phyloP scores from a whole-genome alignment of 192 early-diverging fungal species.

The Coemansia sp. region DNA sequence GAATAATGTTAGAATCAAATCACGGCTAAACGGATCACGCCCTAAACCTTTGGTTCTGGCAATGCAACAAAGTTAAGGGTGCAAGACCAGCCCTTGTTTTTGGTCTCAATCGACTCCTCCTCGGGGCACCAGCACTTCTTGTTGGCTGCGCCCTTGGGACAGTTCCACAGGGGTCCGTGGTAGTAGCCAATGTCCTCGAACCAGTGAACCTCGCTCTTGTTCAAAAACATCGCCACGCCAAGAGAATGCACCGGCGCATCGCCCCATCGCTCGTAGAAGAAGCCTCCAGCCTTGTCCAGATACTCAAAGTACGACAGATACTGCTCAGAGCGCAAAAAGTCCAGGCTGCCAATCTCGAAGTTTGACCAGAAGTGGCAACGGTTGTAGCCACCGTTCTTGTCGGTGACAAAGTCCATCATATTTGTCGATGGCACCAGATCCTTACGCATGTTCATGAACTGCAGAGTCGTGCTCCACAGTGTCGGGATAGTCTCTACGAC shows the following conservation, averaged over 20 bases:
- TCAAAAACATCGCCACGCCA: constrained; percentile 60
- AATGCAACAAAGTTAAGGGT: constrained; percentile 42
- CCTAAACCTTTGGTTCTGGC: constrained; percentile 18
- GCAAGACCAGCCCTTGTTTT: constrained; percentile 48
- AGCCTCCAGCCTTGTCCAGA: constrained; percentile 74
- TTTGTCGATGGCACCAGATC: no score
- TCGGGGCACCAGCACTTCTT: constrained; percentile 50
- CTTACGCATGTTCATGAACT: no score
- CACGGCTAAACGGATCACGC: background rate
- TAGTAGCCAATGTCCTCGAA: constrained; percentile 71
- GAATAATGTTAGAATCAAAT: background rate
- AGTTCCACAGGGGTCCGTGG: constrained; percentile 50
- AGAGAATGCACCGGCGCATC: no score
- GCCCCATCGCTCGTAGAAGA: constrained; percentile 78
- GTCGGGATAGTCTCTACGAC: constrained; percentile 68
- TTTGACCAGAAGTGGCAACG: no score
- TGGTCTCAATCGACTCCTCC: constrained; percentile 45
- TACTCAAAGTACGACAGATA: constrained; percentile 67
- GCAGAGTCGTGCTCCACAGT: constrained; percentile 69
- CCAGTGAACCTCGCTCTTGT: constrained; percentile 61
- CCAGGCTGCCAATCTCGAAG: constrained; percentile 63
- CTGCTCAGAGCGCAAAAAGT: constrained; percentile 59
- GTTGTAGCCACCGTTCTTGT: constrained; percentile 58
- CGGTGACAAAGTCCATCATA: no score
- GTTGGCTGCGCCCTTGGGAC: constrained; percentile 42